phyloP scores from a whole-genome alignment of 1,284 basidiomycete genomes.

The Omphalotus olearius region DNA sequence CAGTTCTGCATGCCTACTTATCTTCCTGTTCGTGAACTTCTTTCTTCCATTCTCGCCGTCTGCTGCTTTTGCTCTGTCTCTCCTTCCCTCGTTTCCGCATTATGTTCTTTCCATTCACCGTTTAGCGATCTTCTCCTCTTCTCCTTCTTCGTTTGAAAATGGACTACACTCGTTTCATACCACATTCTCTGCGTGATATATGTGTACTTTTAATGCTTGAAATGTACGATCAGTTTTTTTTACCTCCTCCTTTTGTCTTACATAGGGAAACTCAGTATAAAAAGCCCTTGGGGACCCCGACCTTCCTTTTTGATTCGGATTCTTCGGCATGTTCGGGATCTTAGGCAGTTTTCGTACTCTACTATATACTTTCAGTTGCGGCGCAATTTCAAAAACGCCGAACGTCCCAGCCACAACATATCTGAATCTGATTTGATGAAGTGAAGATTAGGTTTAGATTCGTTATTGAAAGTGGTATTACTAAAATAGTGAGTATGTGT shows the following conservation, averaged over 20 bases:
- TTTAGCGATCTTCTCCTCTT: neutral
- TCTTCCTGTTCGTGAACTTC: neutral
- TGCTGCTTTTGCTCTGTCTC: neutral
- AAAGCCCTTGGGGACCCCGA: too few relatives aligned
- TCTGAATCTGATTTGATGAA: too few relatives aligned
- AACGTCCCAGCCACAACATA: too few relatives aligned
- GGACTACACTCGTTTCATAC: neutral
- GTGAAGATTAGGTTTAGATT: too few relatives aligned
- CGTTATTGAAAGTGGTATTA: too few relatives aligned
- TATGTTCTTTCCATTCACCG: neutral
- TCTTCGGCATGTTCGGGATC: too few relatives aligned
- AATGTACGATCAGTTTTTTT: neutral
- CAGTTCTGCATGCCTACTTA: slow-evolving; percentile 2
- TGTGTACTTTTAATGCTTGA: neutral
- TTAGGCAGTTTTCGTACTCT: too few relatives aligned
- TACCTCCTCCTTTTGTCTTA: neutral
- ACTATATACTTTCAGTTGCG: too few relatives aligned
- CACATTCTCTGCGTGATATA: neutral
- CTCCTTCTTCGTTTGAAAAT: slow-evolving; percentile 1
- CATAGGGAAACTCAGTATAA: neutral
- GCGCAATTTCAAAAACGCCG: too few relatives aligned
- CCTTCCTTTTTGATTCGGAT: too few relatives aligned
- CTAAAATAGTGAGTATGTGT: too few relatives aligned
- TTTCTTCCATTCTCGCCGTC: neutral
- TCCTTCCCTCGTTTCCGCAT: neutral